Base-by-base conservation (phyloP, 2,329 filamentous ascomycete genomes). In the Capronia epimyces region DNA sequence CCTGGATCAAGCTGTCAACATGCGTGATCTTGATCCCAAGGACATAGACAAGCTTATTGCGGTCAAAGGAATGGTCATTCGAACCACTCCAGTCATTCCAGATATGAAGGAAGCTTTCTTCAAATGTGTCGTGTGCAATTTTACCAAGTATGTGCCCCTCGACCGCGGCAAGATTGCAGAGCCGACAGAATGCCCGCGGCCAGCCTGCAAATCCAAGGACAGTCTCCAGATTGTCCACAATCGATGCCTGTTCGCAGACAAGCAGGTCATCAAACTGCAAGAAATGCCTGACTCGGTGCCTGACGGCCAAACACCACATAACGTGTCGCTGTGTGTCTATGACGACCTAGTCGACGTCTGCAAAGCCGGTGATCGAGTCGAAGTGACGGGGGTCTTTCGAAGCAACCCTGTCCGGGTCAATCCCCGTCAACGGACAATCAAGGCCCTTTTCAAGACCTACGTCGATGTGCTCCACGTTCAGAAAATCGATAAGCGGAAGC, bases 31-130 rank as follows among this genome's bases (percentile, higher is more conserved):
- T 29, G 95, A 98, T 65, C 93, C 93, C 3, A 86, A 86, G 49
- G 89, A 97, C 65, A 95, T 97, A 81, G 94, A 98, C 70, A 94
- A 94, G 65, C 80, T 98, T 59, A 85, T 98, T 59, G 88, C 85
- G 59, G 84, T 98, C 70, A 98, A 97, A 71, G 93, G 93, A 40
- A 77, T 98, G 13, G 93, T 98, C 54, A 98, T 98, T 64, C 84
- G 93, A 56, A 87, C 93, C 2, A 97, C 93, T 0, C 89, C 93
- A 0, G 87, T 98, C 59, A 97, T 98, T 58, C 93, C 93, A 0
- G 93, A 98, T 63, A 98, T 98, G 94, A 96, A 94, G 71, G 88
- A 95, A 66, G 93, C 93, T 0, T 96, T 95, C 72, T 98, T 98
- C 80, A 86, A 88, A 57, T 98, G 93, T 72, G 87, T 89, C 52